A percentile compares a stretch with the other conserved stretches of the same genome.
These are phyloP conservation scores for Pestalotiopsis sp. DNA, from an alignment of 2,329 filamentous ascomycete genomes.

Conservation along the genomic window DNA sequence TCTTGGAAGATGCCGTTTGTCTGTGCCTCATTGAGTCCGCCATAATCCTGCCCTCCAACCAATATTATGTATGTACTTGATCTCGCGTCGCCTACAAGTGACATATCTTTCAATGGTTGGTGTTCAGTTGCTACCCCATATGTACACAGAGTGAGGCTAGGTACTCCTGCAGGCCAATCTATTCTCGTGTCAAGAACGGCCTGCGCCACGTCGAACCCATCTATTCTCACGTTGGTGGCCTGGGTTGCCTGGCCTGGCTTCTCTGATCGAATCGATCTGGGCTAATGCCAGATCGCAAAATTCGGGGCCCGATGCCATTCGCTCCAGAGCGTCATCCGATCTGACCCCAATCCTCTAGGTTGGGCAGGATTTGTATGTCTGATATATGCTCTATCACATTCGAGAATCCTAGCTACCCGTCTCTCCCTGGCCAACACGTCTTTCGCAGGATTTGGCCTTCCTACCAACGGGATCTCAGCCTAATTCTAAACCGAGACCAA, in stretches of 20 bases:
- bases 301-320: background rate
- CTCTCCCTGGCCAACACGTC: background rate
- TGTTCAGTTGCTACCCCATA: background rate
- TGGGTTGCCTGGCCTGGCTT: background rate
- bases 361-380: background rate
- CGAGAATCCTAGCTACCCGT: background rate
- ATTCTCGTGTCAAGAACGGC: background rate
- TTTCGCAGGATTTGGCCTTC: background rate
- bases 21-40: background rate
- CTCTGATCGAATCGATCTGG: background rate
- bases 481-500: background rate
- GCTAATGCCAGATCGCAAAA: constrained; percentile 3
- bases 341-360: background rate
- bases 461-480: background rate
- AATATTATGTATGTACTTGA: background rate
- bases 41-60: background rate
- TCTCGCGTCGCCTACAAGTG: background rate
- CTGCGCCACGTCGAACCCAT: background rate
- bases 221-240: background rate
- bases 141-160: background rate
- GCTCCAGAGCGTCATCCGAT: background rate
- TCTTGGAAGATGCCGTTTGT: background rate
- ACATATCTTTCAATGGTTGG: background rate
- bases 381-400: background rate
- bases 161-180: background rate